Percentiles rank a stretch among this genome's conserved stretches.
phyloP scores from a whole-genome alignment of 2,329 filamentous ascomycete species.

The Pezicula radicicola region DNA sequence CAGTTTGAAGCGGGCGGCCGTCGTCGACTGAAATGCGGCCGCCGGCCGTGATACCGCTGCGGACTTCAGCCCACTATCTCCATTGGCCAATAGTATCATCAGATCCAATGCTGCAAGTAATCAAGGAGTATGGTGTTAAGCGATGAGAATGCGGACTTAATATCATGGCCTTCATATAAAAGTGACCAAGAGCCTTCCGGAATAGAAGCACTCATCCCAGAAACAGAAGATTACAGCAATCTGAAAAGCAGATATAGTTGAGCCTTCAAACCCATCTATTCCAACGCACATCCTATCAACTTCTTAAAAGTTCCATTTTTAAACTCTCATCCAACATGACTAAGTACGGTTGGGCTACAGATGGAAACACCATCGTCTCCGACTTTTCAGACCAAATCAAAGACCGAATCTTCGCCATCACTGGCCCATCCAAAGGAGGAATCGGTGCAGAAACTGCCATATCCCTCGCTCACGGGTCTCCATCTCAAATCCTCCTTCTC shows the following conservation, averaged over 20 bases:
- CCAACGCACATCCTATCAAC: not conserved
- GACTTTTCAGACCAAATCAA: constrained; percentile 11
- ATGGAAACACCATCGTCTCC: constrained; percentile 9
- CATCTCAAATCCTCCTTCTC: constrained; percentile 12
- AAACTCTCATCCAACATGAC: constrained; percentile 2
- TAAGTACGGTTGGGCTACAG: constrained; percentile 6
- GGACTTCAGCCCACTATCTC: no score
- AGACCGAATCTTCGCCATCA: constrained; percentile 13
- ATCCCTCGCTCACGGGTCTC: constrained; percentile 18
- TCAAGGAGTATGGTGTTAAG: no score
- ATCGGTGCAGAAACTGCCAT: constrained; percentile 16
- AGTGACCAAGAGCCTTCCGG: no score
- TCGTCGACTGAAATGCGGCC: no score
- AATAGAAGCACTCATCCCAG: no score
- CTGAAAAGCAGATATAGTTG: not conserved
- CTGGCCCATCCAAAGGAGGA: constrained; percentile 11
- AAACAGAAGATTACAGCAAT: no score
- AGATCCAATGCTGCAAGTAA: no score
- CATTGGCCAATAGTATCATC: no score
- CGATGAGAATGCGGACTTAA: no score
- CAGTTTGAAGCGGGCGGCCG: no score
- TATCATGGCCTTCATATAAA: no score
- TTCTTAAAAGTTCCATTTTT: not conserved
- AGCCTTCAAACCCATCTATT: not conserved
- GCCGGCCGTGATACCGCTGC: no score